phyloP scores from a whole-genome alignment of 2,329 filamentous ascomycete species.

The Xylariales sp. region DNA sequence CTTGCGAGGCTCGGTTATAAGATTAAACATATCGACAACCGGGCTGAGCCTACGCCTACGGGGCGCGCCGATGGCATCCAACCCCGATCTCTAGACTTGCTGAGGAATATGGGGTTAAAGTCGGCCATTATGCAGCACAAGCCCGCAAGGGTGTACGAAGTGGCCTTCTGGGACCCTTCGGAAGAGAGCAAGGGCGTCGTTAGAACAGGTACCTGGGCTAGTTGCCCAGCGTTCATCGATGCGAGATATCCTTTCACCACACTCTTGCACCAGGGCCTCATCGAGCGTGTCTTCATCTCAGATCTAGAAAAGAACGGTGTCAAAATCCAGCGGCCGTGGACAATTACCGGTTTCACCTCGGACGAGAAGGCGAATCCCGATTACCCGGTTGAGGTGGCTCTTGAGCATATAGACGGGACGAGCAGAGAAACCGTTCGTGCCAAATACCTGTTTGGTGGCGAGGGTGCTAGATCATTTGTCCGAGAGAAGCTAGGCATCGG shows the following conservation, averaged over 20 bases:
- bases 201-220: conserved; percentile 81
- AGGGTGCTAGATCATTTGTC: conserved; percentile 76
- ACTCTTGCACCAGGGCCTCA: conserved; percentile 76
- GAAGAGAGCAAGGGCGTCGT: conserved; percentile 67
- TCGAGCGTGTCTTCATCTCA: conserved; percentile 75
- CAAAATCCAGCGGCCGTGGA: conserved; percentile 73
- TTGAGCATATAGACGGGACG: conserved; percentile 81
- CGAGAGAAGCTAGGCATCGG: conserved; percentile 74
- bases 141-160: conserved; percentile 85
- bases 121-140: conserved; percentile 87
- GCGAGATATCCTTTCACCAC: conserved; percentile 78
- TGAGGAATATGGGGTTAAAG: conserved; percentile 91
- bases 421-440: conserved; percentile 73
- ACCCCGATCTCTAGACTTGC: conserved; percentile 85
- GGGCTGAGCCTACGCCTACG: conserved; percentile 83
- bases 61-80: conserved; percentile 93
- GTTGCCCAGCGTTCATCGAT: conserved; percentile 85
- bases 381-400: conserved; percentile 83
- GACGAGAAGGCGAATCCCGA: conserved; percentile 66
- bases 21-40: conserved; percentile 94
- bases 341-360: conserved; percentile 69
- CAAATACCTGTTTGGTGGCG: conserved; percentile 78
- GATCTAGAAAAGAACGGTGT: conserved; percentile 73
- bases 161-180: conserved; percentile 77
- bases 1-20: conserved; percentile 93